These are phyloP conservation scores for Litsea cubeba DNA, from an alignment of 164 flowering plant species.

Conservation along the genomic window DNA sequence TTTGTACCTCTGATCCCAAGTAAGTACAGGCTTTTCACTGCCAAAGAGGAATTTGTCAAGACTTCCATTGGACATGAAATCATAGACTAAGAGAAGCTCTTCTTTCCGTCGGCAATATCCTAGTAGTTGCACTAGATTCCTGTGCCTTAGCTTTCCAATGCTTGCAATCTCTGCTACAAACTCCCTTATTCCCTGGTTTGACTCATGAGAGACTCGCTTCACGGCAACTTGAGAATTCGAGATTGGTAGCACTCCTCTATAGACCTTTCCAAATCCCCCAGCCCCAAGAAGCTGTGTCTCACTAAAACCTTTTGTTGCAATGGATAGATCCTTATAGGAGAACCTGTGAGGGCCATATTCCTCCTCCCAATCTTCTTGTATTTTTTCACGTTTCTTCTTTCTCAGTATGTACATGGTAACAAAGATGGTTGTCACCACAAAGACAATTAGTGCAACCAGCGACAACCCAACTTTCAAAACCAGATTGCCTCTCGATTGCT, in stretches of 20 bases:
- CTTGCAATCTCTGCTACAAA: slow-evolving; percentile 60
- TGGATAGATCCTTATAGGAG: slow-evolving; percentile 52
- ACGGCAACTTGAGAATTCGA: slow-evolving; percentile 47
- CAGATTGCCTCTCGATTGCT: not conserved
- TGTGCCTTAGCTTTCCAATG: slow-evolving; percentile 65
- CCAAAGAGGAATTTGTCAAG: slow-evolving; percentile 61
- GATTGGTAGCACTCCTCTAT: slow-evolving; percentile 49
- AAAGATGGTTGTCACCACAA: slow-evolving; percentile 8
- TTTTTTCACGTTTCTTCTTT: slow-evolving; percentile 41
- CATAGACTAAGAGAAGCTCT: slow-evolving; percentile 68
- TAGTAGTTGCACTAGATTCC: slow-evolving; percentile 59
- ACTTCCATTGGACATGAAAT: slow-evolving; percentile 77
- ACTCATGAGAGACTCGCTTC: slow-evolving; percentile 62
- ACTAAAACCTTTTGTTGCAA: slow-evolving; percentile 58
- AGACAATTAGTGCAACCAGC: not conserved
- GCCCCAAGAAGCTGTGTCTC: slow-evolving; percentile 56
- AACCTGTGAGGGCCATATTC: slow-evolving; percentile 64
- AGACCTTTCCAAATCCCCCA: slow-evolving; percentile 78
- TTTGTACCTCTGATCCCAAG: slow-evolving; percentile 35
- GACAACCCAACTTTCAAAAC: slow-evolving; percentile 1
- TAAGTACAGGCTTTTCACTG: slow-evolving; percentile 28
- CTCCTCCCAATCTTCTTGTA: slow-evolving; percentile 64
- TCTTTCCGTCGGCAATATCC: slow-evolving; percentile 64
- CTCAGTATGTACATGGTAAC: slow-evolving; percentile 9
- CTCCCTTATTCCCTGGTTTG: slow-evolving; percentile 59